Evolutionary conservation across 2,329 filamentous ascomycete genomes (phyloP), one percentile per base, ranked within the genome.

Genomic region (Epichloe bromicola): DNA sequence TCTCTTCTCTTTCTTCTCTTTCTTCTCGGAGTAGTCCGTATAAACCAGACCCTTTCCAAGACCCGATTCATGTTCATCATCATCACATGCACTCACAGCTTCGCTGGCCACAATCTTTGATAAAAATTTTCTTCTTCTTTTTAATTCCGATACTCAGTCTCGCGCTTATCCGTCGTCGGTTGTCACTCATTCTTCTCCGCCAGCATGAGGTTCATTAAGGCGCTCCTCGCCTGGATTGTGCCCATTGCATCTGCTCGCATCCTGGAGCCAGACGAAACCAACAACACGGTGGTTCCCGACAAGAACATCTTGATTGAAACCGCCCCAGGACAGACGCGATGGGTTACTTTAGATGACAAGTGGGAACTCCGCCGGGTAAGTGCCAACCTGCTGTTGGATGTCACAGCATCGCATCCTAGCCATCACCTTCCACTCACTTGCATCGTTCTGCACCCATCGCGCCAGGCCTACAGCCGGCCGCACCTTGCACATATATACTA

Each of bases 281-380:
- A 79, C 59, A 71, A 72, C 56, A 68, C 79, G 55, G 67, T 75
- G 51, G 66, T 70, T 38, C 66, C 74, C 41, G 57, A 58, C 61
- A 36, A 61, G 65, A 57, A 58, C 59, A 93, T 78, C 66, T 75
- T 95, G 45, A 82, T 98, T 56, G 90, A 97, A 72, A 75, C 93
- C 26, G 78, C 80, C n/a, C 88, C 88, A 3, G 88, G 86, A 51
- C 77, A 91, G 64, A 90, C 83, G 23, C 74, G 78, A 74, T 93
- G 87, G 86, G 84, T 96, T 34, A 94, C 88, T 0, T 91, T 97
- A 61, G 87, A 95, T 37, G 83, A 96, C 71, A 98, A 97, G 70
- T 96, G 91, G 89, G 82, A 84, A 67, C 72, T 97, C 56, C 83
- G 86, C 62, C 77, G 88, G 59, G 89, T 94, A 76, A 52, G 80